Evolutionary conservation across 495 filamentous ascomycete species (phyloP), one percentile per base, ranked within the genome.

Genomic region (Aspergillus cristatus): DNA sequence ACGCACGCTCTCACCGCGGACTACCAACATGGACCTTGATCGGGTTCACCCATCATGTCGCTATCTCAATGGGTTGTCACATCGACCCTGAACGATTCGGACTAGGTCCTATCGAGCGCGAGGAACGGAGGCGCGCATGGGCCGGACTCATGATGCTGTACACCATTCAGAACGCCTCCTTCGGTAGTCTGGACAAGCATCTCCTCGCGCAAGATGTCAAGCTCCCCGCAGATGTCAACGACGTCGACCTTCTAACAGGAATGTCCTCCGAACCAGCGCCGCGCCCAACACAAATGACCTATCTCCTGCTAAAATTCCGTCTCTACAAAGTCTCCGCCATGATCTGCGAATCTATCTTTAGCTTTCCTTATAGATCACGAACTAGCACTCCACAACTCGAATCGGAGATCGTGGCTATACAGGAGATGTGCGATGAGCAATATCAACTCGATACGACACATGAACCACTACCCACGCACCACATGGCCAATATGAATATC

Each of bases 221-320:
- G 17, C 53, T 67, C 26, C 67, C 68, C 8, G 52, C 63, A 0
- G 65, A 70, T 15, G 48, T 68, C 7, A 59, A 70, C 38, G 65
- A 71, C 37, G 50, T 58, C 5, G 64, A 69, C 29, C 51, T 71
- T n/a, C 52, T 63, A 3, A 61, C 59, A 1, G 47, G 52, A 1
- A 47, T 50, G 2, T 41, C 43, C 7, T 47, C 59, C 0, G 53
- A 60, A 7, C 34, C 42, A n/a, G 8, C 46, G 0, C 15, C 44
- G 8, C 54, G 56, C 12, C 67, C 65, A 31, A 72, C 67, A 3
- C 64, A 71, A 42, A 70, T 69, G 63, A 66, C 67, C 13, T 67
- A 63, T 35, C 58, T 72, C 14, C 58, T 72, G 7, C 45, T 67
- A 15, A 63, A 63, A 40, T 60, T 57, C 43, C 62, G 59, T 2